Conservation (phyloP, 495 filamentous ascomycete genomes). For the Bathelium albidoporum region DNA sequence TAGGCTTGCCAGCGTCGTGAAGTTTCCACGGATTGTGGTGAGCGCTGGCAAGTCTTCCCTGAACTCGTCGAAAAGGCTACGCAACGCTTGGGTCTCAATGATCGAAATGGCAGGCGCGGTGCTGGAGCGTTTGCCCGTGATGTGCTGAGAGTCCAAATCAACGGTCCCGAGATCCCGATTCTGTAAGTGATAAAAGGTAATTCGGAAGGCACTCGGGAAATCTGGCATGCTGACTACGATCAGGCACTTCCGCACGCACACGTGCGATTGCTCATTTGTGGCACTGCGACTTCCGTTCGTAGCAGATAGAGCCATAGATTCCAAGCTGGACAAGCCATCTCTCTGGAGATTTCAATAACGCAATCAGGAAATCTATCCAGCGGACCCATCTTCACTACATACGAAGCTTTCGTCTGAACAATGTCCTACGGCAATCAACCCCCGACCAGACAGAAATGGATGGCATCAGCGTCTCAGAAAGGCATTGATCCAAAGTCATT, state of each 20-base stretch:
- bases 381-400: neutral
- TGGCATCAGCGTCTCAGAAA: neutral
- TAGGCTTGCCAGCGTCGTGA: neutral
- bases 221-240: neutral
- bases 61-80: constrained; percentile 8
- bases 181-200: neutral
- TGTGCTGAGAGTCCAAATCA: constrained; percentile 10
- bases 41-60: constrained; percentile 11
- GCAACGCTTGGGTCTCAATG: constrained; percentile 6
- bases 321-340: neutral
- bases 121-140: constrained; percentile 7
- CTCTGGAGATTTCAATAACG: neutral
- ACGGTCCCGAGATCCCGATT: constrained; percentile 9
- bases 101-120: neutral
- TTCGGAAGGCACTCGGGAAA: neutral
- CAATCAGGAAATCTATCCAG: neutral
- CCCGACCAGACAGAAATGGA: neutral
- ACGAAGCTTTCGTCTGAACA: neutral
- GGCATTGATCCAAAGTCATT: neutral
- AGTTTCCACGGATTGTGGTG: constrained; percentile 15
- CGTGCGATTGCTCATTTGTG: too few relatives aligned
- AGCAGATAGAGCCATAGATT: neutral
- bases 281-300: too few relatives aligned
- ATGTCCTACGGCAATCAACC: neutral
- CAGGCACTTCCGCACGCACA: neutral